A percentile compares a stretch with the other conserved stretches of the same genome.
phyloP scores from a whole-genome alignment of 257 asterid species.

The Catharanthus roseus region DNA sequence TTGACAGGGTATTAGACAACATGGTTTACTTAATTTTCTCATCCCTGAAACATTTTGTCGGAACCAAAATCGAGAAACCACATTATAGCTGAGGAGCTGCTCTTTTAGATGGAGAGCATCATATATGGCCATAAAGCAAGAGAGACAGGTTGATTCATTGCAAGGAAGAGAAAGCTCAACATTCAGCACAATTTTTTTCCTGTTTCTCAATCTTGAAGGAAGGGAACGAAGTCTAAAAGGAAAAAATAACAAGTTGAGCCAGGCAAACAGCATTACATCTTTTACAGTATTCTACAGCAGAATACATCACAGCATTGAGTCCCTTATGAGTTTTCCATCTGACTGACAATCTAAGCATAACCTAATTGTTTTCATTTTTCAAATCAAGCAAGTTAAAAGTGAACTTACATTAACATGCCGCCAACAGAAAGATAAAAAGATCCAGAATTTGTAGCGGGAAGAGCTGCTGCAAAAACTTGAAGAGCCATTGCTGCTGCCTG shows the following conservation, averaged over 20 bases:
- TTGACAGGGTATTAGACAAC: not conserved
- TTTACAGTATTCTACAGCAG: not conserved
- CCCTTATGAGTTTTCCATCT: not conserved
- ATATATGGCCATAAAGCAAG: not conserved
- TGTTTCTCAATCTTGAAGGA: not conserved
- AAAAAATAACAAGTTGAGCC: not conserved
- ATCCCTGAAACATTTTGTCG: not conserved
- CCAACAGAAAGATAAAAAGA: conserved; percentile 53
- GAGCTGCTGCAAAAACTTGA: conserved; percentile 69
- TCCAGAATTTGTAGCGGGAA: conserved; percentile 34
- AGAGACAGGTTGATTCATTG: too few relatives aligned
- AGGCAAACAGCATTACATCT: not conserved
- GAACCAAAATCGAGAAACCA: not conserved
- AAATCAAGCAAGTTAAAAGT: not conserved
- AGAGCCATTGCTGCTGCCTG: conserved; percentile 76
- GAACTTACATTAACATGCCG: conserved; percentile 84
- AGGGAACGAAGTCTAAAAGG: not conserved
- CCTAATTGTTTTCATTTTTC: not conserved
- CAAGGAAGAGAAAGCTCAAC: too few relatives aligned
- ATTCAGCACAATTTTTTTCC: not conserved
- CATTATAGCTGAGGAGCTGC: not conserved
- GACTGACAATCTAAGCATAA: conserved; percentile 1
- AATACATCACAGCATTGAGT: not conserved
- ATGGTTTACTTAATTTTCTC: too few relatives aligned
- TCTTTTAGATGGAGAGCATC: not conserved